Evolutionary conservation across 805 yeast genomes (phyloP).

Genomic region (Candida rishiriensis): DNA sequence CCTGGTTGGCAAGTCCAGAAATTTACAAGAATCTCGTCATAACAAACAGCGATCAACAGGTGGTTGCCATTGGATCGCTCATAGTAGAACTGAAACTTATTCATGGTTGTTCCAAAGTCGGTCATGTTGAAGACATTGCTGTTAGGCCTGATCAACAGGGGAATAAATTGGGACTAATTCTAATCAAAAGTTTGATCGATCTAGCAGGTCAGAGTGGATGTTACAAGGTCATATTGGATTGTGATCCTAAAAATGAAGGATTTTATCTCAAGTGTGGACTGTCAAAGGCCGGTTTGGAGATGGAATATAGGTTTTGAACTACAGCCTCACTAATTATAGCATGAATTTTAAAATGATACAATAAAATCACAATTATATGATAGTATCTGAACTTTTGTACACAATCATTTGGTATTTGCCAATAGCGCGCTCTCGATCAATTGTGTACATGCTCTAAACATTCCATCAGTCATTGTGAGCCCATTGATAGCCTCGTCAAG

Average conservation of each 20-base stretch:
- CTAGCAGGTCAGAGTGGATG: constrained; percentile 63
- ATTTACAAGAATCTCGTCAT: constrained; percentile 72
- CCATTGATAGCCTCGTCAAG: constrained; percentile 15
- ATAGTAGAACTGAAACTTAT: constrained; percentile 78
- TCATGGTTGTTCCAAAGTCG: constrained; percentile 80
- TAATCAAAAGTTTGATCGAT: constrained; percentile 58
- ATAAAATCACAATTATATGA: not conserved
- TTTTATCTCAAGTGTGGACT: constrained; percentile 90
- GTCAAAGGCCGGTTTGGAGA: constrained; percentile 59
- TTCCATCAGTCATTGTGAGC: constrained; percentile 15
- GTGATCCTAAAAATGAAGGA: constrained; percentile 73
- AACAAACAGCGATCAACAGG: constrained; percentile 40
- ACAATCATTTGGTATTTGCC: not conserved
- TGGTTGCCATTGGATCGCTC: constrained; percentile 83
- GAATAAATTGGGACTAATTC: constrained; percentile 63
- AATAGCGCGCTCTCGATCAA: constrained; percentile 9
- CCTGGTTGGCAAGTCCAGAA: constrained; percentile 52
- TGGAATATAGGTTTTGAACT: constrained; percentile 47
- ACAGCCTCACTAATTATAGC: not conserved
- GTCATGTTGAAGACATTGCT: constrained; percentile 94
- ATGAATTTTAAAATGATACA: not conserved
- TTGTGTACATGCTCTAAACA: constrained; percentile 10
- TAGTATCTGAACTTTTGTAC: not conserved
- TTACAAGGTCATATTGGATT: constrained; percentile 86
- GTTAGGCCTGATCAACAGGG: constrained; percentile 77